These are phyloP conservation scores for Suillus spraguei DNA, from an alignment of 768 basidiomycete species.

Conservation along the genomic window DNA sequence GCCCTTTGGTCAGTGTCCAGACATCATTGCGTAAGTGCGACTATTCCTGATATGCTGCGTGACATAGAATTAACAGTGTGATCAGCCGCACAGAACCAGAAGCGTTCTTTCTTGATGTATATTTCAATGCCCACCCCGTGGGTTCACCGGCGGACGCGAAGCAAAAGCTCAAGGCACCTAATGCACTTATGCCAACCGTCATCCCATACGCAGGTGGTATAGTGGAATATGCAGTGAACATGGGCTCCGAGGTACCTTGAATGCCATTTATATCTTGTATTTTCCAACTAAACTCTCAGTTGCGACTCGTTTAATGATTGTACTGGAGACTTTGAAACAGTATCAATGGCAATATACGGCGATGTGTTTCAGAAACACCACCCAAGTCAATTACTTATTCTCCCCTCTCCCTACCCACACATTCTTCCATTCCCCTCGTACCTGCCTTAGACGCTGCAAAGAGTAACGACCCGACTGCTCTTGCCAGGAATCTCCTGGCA, in stretches of 20 bases:
- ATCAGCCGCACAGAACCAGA: constrained; percentile 69
- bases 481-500: constrained; percentile 63
- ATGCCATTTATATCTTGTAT: not conserved
- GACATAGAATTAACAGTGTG: constrained; percentile 15
- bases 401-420: constrained; percentile 39
- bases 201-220: constrained; percentile 73
- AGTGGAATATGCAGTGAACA: constrained; percentile 66
- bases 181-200: constrained; percentile 71
- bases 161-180: constrained; percentile 64
- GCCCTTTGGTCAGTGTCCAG: constrained; percentile 63
- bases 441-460: constrained; percentile 62
- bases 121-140: constrained; percentile 70
- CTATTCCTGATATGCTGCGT: constrained; percentile 7
- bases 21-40: constrained; percentile 60
- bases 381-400: constrained; percentile 42
- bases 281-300: constrained; percentile 40
- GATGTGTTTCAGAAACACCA: constrained; percentile 50
- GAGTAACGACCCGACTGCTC: constrained; percentile 55
- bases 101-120: constrained; percentile 73
- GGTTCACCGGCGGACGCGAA: constrained; percentile 44
- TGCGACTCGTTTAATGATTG: constrained; percentile 77
- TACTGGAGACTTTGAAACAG: constrained; percentile 69
- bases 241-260: constrained; percentile 62
- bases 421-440: constrained; percentile 44
- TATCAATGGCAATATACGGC: constrained; percentile 65